Percentiles rank a stretch among this genome's conserved stretches.
These are phyloP conservation scores for Blastomyces emzantsi DNA, from an alignment of 2,329 filamentous ascomycete species.

Conservation along the genomic window DNA sequence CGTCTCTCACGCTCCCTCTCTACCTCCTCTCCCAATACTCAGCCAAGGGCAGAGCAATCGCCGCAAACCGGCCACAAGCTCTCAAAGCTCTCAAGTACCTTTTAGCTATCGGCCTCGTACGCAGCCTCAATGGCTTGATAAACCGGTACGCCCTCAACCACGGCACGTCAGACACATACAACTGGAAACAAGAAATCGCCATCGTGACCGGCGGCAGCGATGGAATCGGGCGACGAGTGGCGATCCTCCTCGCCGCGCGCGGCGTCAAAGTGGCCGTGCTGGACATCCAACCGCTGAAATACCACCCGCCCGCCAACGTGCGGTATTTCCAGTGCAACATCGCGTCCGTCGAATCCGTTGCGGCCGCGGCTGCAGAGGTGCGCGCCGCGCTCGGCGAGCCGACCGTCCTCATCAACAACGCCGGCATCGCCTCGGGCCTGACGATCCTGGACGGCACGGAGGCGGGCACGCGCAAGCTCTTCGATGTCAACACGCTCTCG, in stretches of 20 bases:
- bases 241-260: constrained; percentile 54
- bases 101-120: constrained; percentile 45
- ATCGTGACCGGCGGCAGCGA: constrained; percentile 66
- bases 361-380: constrained; percentile 47
- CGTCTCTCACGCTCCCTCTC: constrained; percentile 54
- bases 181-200: constrained; percentile 60
- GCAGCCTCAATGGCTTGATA: constrained; percentile 43
- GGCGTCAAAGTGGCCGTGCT: constrained; percentile 61
- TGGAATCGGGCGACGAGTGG: constrained; percentile 61
- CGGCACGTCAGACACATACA: constrained; percentile 25
- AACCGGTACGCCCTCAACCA: constrained; percentile 45
- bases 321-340: constrained; percentile 63
- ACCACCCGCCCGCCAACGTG: constrained; percentile 33
- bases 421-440: constrained; percentile 53
- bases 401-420: constrained; percentile 65
- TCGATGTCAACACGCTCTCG: constrained; percentile 60
- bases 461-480: constrained; percentile 55
- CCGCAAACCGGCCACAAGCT: constrained; percentile 44
- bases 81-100: constrained; percentile 47
- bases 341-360: constrained; percentile 48
- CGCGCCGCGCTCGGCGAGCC: constrained; percentile 47
- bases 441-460: constrained; percentile 52
- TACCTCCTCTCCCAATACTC: constrained; percentile 56
- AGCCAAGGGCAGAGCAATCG: constrained; percentile 49
- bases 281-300: constrained; percentile 55